These are phyloP conservation scores for Fusarium torulosum DNA, from an alignment of 2,329 filamentous ascomycete genomes.

Conservation along the genomic window DNA sequence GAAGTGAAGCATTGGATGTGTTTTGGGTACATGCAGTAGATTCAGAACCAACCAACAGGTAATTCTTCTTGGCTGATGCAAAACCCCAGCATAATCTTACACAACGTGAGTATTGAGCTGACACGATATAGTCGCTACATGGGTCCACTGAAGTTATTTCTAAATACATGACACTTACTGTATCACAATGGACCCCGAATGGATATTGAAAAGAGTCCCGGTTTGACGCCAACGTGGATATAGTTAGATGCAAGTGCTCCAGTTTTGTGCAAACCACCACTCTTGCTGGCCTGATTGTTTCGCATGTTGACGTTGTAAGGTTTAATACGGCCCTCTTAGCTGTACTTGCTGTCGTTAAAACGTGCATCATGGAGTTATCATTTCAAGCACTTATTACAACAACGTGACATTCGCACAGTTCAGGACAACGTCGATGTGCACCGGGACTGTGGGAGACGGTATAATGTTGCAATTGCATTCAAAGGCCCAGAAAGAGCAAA, in stretches of 20 bases:
- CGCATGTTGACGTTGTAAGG: conserved; percentile 11
- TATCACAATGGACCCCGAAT: conserved; percentile 21
- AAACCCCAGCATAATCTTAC: conserved; percentile 43
- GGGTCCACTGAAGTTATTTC: conserved; percentile 16
- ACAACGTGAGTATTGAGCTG: conserved; percentile 40
- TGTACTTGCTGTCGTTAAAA: conserved; percentile 10
- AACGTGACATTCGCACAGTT: not conserved
- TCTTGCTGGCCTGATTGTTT: conserved; percentile 18
- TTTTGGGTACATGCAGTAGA: conserved; percentile 13
- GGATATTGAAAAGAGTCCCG: conserved; percentile 14
- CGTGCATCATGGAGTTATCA: conserved; percentile 32
- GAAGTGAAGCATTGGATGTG: conserved; percentile 20
- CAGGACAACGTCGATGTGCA: conserved; percentile 9
- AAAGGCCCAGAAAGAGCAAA: conserved; percentile 5
- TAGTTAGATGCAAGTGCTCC: conserved; percentile 23
- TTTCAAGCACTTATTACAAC: conserved; percentile 13
- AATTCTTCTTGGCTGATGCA: conserved; percentile 39
- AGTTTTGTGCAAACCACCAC: conserved; percentile 24
- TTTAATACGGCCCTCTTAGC: conserved; percentile 19
- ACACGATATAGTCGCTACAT: conserved; percentile 37
- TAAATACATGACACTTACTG: conserved; percentile 37
- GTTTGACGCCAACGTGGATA: conserved; percentile 23
- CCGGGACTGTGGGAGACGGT: conserved; percentile 1
- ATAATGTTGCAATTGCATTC: conserved; percentile 6
- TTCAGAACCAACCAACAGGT: conserved; percentile 29